These are phyloP conservation scores for Aureobasidium mangrovei DNA, from an alignment of 2,329 filamentous ascomycete genomes.

Conservation along the genomic window DNA sequence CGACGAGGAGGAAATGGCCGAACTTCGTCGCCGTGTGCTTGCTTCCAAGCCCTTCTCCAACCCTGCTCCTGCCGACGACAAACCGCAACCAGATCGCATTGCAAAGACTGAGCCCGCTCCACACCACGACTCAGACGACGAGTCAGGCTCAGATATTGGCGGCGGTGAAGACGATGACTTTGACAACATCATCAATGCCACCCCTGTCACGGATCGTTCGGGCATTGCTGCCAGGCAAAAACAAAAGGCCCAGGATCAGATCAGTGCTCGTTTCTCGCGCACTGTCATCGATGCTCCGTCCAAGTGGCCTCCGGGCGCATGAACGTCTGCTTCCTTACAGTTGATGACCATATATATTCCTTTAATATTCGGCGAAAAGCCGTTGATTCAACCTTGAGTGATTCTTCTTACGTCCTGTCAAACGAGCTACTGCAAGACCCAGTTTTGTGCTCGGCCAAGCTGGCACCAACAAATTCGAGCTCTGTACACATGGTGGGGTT, in stretches of 20 bases:
- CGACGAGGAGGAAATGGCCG: constrained; percentile 86
- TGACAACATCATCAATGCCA: constrained; percentile 87
- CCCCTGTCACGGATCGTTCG: constrained; percentile 76
- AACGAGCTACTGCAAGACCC: background rate
- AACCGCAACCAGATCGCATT: constrained; percentile 54
- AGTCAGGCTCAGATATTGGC: constrained; percentile 63
- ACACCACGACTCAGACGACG: constrained; percentile 51
- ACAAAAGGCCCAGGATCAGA: constrained; percentile 41
- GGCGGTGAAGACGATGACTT: constrained; percentile 68
- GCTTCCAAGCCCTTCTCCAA: constrained; percentile 82
- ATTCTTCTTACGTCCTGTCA: no score
- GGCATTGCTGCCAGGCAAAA: constrained; percentile 59
- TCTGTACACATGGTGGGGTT: background rate
- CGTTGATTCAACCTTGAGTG: background rate
- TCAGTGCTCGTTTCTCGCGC: constrained; percentile 42
- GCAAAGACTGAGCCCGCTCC: constrained; percentile 42
- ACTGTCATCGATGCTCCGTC: constrained; percentile 41
- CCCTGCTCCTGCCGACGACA: constrained; percentile 35
- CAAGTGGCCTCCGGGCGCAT: constrained; percentile 27
- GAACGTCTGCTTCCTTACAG: background rate
- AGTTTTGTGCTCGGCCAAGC: background rate
- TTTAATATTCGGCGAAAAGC: background rate
- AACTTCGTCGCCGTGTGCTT: constrained; percentile 80
- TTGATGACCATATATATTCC: background rate
- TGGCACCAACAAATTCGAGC: background rate